A percentile compares a stretch with the other conserved stretches of the same genome.
Conservation (phyloP, 1,284 basidiomycete genomes). For the Trichosporon inkin region DNA sequence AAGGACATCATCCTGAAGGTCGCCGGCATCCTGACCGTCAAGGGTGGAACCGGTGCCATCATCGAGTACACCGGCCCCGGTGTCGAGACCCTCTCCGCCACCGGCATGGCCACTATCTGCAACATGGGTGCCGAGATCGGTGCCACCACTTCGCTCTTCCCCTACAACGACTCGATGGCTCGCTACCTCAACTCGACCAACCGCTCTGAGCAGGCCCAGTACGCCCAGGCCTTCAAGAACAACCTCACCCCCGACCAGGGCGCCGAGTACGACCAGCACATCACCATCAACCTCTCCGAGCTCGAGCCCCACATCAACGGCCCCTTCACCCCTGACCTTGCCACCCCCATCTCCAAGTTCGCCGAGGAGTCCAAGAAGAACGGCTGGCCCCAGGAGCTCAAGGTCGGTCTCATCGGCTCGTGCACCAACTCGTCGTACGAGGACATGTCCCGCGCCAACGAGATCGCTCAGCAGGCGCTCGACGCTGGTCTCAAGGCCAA, state of each 20-base stretch:
- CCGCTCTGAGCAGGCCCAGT: slow-evolving; percentile 80
- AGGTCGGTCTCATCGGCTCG: slow-evolving; percentile 95
- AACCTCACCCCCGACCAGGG: slow-evolving; percentile 86
- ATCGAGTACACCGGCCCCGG: slow-evolving; percentile 92
- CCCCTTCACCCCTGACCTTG: slow-evolving; percentile 94
- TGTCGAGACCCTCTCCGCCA: slow-evolving; percentile 94
- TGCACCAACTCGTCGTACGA: slow-evolving; percentile 99
- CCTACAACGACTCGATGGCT: slow-evolving; percentile 92
- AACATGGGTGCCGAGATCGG: slow-evolving; percentile 99
- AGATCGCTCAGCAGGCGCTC: slow-evolving; percentile 84
- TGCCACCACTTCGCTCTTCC: slow-evolving; percentile 98
- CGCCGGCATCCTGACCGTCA: slow-evolving; percentile 93
- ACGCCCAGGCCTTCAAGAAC: slow-evolving; percentile 84
- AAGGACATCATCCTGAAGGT: slow-evolving; percentile 99
- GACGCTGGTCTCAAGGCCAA: slow-evolving; percentile 82
- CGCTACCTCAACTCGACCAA: slow-evolving; percentile 92
- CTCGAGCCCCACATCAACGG: slow-evolving; percentile 99
- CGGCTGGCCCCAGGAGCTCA: slow-evolving; percentile 93
- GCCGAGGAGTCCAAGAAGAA: slow-evolving; percentile 88
- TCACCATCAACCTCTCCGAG: slow-evolving; percentile 92
- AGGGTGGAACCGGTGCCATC: slow-evolving; percentile 95
- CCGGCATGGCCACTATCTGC: slow-evolving; percentile 95
- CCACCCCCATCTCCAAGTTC: slow-evolving; percentile 95
- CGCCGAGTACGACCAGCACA: slow-evolving; percentile 89
- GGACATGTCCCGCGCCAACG: slow-evolving; percentile 97